Evolutionary conservation across 2,329 filamentous ascomycete genomes (phyloP).

Genomic region (Macrophomina pseudophaseolina): DNA sequence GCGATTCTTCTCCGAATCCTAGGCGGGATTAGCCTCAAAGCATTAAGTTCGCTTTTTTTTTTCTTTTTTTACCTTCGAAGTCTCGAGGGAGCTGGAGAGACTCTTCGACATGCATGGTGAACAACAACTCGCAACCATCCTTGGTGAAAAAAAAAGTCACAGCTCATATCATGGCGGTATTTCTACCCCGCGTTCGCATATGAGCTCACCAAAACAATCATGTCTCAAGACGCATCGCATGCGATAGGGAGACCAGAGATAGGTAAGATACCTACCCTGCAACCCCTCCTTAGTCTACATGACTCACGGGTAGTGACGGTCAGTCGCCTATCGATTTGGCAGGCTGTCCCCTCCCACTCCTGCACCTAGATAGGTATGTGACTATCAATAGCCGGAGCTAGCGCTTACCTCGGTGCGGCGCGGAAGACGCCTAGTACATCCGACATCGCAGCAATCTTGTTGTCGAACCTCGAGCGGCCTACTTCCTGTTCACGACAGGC

Average conservation of each 20-base stretch:
- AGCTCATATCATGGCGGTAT: not conserved
- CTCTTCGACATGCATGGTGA: slow-evolving; percentile 37
- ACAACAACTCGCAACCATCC: not conserved
- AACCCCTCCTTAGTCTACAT: slow-evolving; percentile 5
- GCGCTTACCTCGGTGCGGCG: slow-evolving; percentile 17
- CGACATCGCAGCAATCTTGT: not conserved
- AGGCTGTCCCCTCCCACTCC: slow-evolving; percentile 10
- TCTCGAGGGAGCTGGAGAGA: slow-evolving; percentile 45
- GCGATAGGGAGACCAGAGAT: slow-evolving; percentile 17
- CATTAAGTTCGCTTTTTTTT: too few relatives aligned
- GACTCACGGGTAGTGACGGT: slow-evolving; percentile 10
- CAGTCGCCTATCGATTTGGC: not conserved
- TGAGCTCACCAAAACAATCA: too few relatives aligned
- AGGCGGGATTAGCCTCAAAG: too few relatives aligned
- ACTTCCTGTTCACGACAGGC: slow-evolving; percentile 10
- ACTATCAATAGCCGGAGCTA: slow-evolving; percentile 17
- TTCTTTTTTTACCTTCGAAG: slow-evolving; percentile 37
- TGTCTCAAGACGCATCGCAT: not conserved
- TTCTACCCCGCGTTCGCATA: not conserved
- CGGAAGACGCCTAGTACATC: not conserved
- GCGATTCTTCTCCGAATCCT: slow-evolving; percentile 36
- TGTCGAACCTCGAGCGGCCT: not conserved
- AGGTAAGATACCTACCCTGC: slow-evolving; percentile 3
- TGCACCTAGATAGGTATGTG: slow-evolving; percentile 12
- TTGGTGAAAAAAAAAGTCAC: not conserved